Evolutionary conservation across 1,284 basidiomycete species (phyloP).

Genomic region (Ganoderma resinaceum): DNA sequence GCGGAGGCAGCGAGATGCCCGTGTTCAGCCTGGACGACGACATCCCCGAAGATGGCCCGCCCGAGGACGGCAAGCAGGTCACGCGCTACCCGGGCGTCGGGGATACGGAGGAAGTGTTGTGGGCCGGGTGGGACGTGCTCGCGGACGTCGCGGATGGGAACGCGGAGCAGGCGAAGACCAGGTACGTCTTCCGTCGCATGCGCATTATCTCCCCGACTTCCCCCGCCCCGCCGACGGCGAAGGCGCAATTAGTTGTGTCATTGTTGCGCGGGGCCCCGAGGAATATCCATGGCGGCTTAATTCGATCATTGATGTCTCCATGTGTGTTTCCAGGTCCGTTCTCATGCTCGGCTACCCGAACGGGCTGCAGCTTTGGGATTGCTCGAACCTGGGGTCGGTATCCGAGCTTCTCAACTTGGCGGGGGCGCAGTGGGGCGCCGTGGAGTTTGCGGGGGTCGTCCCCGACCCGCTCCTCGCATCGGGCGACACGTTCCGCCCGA

Average conservation of each 20-base stretch:
- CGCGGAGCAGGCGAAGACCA: constrained; percentile 31
- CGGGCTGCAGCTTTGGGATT: constrained; percentile 77
- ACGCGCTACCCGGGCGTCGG: constrained; percentile 39
- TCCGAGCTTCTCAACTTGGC: constrained; percentile 60
- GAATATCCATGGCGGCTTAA: constrained; percentile 7
- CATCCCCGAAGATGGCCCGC: constrained; percentile 29
- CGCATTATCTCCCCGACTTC: not conserved
- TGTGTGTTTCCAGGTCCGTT: constrained; percentile 48
- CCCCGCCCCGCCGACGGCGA: not conserved
- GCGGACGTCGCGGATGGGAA: constrained; percentile 17
- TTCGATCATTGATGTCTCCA: constrained; percentile 16
- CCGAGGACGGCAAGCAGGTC: constrained; percentile 19
- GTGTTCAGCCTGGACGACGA: constrained; percentile 42
- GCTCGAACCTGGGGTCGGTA: constrained; percentile 60
- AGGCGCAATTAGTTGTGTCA: not conserved
- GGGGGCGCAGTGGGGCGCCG: constrained; percentile 44
- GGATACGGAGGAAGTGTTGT: constrained; percentile 40
- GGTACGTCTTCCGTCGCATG: constrained; percentile 33
- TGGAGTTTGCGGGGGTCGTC: constrained; percentile 55
- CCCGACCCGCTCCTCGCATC: constrained; percentile 41
- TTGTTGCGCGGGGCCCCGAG: constrained; percentile 9
- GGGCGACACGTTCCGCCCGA: constrained; percentile 40
- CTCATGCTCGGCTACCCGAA: constrained; percentile 65
- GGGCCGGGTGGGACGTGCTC: constrained; percentile 43
- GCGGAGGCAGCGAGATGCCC: constrained; percentile 31